A percentile compares a stretch with the other conserved stretches of the same genome.
phyloP scores from a whole-genome alignment of 768 basidiomycete genomes.

The Mycena belliarum region DNA sequence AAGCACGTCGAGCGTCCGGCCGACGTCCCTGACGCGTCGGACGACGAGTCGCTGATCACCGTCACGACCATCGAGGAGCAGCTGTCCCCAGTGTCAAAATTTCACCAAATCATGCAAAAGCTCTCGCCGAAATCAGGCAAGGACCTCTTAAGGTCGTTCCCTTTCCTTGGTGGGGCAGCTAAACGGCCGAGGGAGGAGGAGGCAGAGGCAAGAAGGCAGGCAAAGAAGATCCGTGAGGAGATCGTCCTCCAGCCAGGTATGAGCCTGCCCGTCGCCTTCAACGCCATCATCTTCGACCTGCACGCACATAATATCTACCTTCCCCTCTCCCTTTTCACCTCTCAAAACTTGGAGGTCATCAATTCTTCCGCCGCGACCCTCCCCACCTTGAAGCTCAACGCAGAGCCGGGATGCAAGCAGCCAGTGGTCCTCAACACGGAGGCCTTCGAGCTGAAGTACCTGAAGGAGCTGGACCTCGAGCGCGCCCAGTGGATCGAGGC shows the following conservation, averaged over 20 bases:
- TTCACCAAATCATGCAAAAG: neutral
- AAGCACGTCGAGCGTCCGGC: neutral
- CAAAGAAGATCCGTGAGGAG: neutral
- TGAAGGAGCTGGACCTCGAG: neutral
- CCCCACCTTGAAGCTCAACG: neutral
- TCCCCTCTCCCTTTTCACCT: slow-evolving; percentile 3
- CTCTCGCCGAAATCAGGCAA: neutral
- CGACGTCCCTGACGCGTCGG: neutral
- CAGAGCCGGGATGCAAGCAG: neutral
- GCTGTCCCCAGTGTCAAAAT: neutral
- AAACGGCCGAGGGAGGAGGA: neutral
- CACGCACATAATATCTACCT: neutral
- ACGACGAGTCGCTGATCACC: neutral
- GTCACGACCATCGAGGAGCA: neutral
- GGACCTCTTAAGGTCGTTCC: neutral
- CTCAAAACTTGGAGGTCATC: neutral
- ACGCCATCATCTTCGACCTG: neutral
- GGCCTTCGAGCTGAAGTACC: neutral
- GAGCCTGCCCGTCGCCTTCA: neutral
- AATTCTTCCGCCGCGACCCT: neutral
- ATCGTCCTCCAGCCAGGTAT: neutral
- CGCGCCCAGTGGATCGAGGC: neutral
- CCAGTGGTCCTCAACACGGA: neutral
- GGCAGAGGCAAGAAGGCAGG: neutral
- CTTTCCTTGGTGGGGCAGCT: neutral